A percentile compares a stretch with the other conserved stretches of the same genome.
Evolutionary conservation across 2,329 filamentous ascomycete species (phyloP).

Genomic region (Cladosporium sp.): DNA sequence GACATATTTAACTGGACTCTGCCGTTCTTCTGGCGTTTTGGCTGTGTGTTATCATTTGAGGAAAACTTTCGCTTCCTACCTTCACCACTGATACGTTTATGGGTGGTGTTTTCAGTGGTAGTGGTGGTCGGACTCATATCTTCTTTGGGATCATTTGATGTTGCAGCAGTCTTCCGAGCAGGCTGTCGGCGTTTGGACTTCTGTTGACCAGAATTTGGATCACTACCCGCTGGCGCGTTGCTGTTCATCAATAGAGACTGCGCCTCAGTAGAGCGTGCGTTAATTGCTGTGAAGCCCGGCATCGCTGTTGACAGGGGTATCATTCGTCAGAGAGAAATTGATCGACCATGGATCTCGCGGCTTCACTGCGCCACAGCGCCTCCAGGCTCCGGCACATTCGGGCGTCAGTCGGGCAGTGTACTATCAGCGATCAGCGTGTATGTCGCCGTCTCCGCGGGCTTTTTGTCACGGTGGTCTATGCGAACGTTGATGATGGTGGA

Average conservation of each 20-base stretch:
- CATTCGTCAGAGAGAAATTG: neutral
- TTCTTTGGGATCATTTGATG: slow-evolving; percentile 15
- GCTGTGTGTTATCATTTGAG: neutral
- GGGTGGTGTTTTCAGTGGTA: neutral
- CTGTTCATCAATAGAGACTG: too few relatives aligned
- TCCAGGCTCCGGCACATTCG: too few relatives aligned
- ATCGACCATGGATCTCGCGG: too few relatives aligned
- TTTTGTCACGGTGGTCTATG: too few relatives aligned
- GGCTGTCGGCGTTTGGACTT: neutral
- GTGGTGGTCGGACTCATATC: slow-evolving; percentile 10
- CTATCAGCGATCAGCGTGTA: too few relatives aligned
- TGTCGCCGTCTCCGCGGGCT: too few relatives aligned
- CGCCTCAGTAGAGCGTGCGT: slow-evolving; percentile 1
- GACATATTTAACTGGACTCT: slow-evolving; percentile 14
- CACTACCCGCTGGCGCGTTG: neutral
- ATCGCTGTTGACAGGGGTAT: neutral
- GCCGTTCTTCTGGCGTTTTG: slow-evolving; percentile 17
- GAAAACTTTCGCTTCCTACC: slow-evolving; percentile 17
- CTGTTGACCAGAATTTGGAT: neutral
- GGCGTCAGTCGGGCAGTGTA: too few relatives aligned
- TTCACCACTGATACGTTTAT: slow-evolving; percentile 13
- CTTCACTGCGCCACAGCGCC: too few relatives aligned
- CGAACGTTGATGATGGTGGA: too few relatives aligned
- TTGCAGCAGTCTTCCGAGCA: neutral
- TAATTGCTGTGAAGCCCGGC: slow-evolving; percentile 22